These are phyloP conservation scores for Hypoxylon sp. DNA, from an alignment of 2,329 filamentous ascomycete genomes.

Conservation along the genomic window DNA sequence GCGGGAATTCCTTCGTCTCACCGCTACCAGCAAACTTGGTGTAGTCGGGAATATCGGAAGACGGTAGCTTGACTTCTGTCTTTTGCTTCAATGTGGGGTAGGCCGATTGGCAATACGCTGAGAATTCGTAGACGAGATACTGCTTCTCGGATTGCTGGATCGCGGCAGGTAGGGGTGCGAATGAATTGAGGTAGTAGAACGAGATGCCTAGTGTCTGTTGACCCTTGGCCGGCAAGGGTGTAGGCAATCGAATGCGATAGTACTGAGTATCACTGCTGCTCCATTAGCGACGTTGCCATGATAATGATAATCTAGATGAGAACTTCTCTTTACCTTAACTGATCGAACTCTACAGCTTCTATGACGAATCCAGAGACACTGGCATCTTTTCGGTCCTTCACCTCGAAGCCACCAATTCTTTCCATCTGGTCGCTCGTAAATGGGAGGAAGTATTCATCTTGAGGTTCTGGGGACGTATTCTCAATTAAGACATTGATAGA, in stretches of 20 bases:
- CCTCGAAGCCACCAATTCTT: slow-evolving; percentile 88
- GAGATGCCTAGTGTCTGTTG: slow-evolving; percentile 91
- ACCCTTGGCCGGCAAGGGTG: slow-evolving; percentile 79
- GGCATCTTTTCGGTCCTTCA: slow-evolving; percentile 89
- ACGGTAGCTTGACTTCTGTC: slow-evolving; percentile 93
- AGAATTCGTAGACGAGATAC: slow-evolving; percentile 88
- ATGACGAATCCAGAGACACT: slow-evolving; percentile 77
- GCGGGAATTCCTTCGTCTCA: slow-evolving; percentile 74
- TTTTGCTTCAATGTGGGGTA: slow-evolving; percentile 94
- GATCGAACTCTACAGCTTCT: slow-evolving; percentile 76
- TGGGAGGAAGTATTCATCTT: slow-evolving; percentile 91
- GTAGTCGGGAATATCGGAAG: slow-evolving; percentile 84
- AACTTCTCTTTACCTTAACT: slow-evolving; percentile 65
- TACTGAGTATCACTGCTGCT: slow-evolving; percentile 78
- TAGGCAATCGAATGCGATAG: slow-evolving; percentile 85
- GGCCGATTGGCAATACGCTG: slow-evolving; percentile 84
- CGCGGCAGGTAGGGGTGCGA: slow-evolving; percentile 82
- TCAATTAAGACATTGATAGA: slow-evolving; percentile 94
- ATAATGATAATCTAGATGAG: slow-evolving; percentile 16
- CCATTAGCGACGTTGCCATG: slow-evolving; percentile 46
- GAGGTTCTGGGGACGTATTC: slow-evolving; percentile 83
- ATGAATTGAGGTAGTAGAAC: slow-evolving; percentile 84
- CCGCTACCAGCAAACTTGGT: slow-evolving; percentile 79
- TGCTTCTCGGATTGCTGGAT: slow-evolving; percentile 91
- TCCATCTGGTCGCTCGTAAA: slow-evolving; percentile 84